Base-by-base conservation (phyloP, 2,329 filamentous ascomycete genomes). In the Paecilomyces fulvus region DNA sequence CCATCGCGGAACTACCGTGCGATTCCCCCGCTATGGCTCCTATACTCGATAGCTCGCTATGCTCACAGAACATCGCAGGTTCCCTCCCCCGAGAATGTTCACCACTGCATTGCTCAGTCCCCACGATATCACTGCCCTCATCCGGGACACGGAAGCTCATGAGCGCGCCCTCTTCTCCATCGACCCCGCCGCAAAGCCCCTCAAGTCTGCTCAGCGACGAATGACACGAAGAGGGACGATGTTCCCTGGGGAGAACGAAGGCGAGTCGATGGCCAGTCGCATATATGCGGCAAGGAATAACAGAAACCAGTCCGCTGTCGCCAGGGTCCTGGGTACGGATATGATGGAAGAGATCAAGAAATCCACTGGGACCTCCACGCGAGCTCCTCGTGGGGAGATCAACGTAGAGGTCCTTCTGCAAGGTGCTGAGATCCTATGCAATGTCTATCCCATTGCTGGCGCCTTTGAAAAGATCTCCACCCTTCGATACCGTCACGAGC, bases 151-250 rank as follows among this genome's bases (percentile, higher is more conserved):
- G 3, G 94, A 99, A 73, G 77, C 88, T 21, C 92, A 97, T 75
- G 94, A 99, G 73, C 88, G 92, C 66, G 92, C 92, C 6, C 84
- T 99, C 17, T 99, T 97, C 77, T 95, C 92, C 37, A 86, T 96
- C 0, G 91, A 92, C 0, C 85, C 89, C 0, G 83, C 88, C 0
- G 80, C 76, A 4, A 79, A 80, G 3, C 46, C 76, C 66, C 53
- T 73, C 67, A 60, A 77, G 68, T 71, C 79, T 56, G 77, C 70
- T 60, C 81, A 65, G 65, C 75, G 64, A 70, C 79, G 63, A 66
- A 71, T 66, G 57, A 75, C 70, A 50, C 72, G 81, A 54, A 72
- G 76, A 61, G 78, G 76, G 58, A 82, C 79, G 30, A 78, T 72
- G 61, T 79, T 75, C 71, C 76, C 67, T 68, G 72, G 55, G 59